phyloP scores from a whole-genome alignment of 139 green algal species.

The Chlorella sp. region DNA sequence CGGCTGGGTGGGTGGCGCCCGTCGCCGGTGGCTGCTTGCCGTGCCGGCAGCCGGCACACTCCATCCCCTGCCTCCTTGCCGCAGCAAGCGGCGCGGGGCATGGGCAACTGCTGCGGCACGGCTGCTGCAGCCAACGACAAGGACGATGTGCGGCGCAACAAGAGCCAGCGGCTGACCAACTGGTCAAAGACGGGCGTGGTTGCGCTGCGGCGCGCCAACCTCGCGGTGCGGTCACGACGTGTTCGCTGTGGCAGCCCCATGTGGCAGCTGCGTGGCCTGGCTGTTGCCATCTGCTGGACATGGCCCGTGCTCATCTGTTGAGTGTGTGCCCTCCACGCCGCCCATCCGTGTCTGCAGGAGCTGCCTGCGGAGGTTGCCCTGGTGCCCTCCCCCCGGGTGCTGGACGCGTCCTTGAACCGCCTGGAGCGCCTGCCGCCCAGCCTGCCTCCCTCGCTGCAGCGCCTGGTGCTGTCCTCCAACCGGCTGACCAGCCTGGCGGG shows the following conservation, averaged over 20 bases:
- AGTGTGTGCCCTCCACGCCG: no score
- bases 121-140: neutral
- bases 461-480: constrained; percentile 46
- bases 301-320: neutral
- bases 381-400: constrained; percentile 32
- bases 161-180: constrained; percentile 4
- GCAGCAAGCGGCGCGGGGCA: neutral
- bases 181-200: constrained; percentile 52
- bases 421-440: constrained; percentile 35
- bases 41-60: no score
- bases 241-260: no score
- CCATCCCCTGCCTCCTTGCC: no score
- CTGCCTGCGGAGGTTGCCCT: constrained; percentile 40
- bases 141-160: constrained; percentile 14
- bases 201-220: constrained; percentile 19
- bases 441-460: constrained; percentile 36
- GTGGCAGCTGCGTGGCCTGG: no score
- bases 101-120: constrained; percentile 33
- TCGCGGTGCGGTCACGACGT: constrained; percentile 16
- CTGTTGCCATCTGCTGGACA: no score
- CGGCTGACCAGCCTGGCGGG: neutral
- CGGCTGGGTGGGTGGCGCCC: no score
- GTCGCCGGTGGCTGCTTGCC: no score
- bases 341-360: constrained; percentile 34
- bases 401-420: constrained; percentile 57